Evolutionary conservation across 805 yeast species (phyloP), one percentile per base, ranked within the genome.

Genomic region (Candida parachauliodes): DNA sequence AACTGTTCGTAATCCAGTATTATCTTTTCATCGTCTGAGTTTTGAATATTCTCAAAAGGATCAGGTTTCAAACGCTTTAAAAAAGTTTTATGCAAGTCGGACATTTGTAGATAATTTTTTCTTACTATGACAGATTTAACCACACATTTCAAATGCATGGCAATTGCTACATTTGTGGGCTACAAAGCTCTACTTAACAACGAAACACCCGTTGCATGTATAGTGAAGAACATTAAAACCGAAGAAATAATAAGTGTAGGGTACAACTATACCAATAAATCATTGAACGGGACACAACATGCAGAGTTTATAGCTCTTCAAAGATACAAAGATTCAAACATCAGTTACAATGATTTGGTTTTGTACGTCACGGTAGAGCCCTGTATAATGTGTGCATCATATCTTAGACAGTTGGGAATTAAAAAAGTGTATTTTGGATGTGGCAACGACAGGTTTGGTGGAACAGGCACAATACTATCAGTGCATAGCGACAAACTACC

Each of bases 301-400:
- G 98, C 98, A 1, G 98, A 91, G 57, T 83, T 93, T 48, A 71
- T 83, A 41, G 96, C 91, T 0, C 81, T 88, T 11, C 79, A 79
- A 31, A 40, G 51, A 28, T 28, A 50, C n/a, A 48, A 43, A 11
- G 14, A 34, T 15, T 14, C 25, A 8, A 29, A 39, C 18, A 18
- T 36, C 2, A 21, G 38, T 8, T 77, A 87, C 49, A 50, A 59
- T 26, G 74, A 80, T 18, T 68, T 85, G 3, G 79, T 77, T 21
- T 68, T 93, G 6, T 91, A 88, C 57, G 98, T 93, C 18, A 88
- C 98, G 0, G 97, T 93, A 0, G 98, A 93, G 59, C 98, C 98
- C 0, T 93, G 98, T 55, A 83, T 93, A 6, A 93, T 93, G 98
- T 93, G 98, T 65, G 98, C 96, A 0, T 79, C 93, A 28, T 88